These are phyloP conservation scores for Panicum miliaceum DNA, from an alignment of 176 grass and related monocot genomes.

Conservation along the genomic window DNA sequence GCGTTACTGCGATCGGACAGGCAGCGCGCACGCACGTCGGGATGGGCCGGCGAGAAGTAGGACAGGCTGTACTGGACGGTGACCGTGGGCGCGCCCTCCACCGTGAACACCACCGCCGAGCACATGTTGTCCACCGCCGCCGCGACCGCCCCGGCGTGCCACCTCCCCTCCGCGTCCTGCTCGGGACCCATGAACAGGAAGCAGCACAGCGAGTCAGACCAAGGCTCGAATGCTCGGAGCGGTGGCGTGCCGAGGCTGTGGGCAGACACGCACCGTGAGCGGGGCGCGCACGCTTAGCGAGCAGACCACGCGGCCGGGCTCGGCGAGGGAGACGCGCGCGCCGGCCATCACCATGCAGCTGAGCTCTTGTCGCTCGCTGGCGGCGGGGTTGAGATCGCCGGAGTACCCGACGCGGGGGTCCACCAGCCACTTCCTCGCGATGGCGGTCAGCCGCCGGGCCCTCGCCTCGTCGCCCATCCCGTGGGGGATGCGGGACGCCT, in stretches of 20 bases:
- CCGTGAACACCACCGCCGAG: slow-evolving; percentile 49
- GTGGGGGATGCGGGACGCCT: background rate
- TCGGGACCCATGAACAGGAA: background rate
- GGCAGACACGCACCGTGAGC: background rate
- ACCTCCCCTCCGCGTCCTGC: slow-evolving; percentile 54
- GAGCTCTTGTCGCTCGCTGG: slow-evolving; percentile 32
- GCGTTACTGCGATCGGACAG: background rate
- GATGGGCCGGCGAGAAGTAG: slow-evolving; percentile 45
- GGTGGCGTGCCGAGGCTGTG: background rate
- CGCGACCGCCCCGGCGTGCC: slow-evolving; percentile 58
- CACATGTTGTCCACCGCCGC: slow-evolving; percentile 55
- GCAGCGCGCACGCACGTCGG: slow-evolving; percentile 11
- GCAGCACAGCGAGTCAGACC: background rate
- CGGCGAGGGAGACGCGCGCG: slow-evolving; percentile 36
- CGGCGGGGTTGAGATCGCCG: background rate
- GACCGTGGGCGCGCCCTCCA: slow-evolving; percentile 43
- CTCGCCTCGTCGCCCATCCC: slow-evolving; percentile 2
- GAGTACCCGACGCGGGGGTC: background rate
- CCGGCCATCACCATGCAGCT: slow-evolving; percentile 37
- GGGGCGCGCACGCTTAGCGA: slow-evolving; percentile 44
- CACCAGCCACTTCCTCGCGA: slow-evolving; percentile 21
- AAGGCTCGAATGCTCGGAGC: no score
- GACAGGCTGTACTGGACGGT: slow-evolving; percentile 54
- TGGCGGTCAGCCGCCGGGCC: background rate
- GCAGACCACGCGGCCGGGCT: slow-evolving; percentile 49